These are phyloP conservation scores for Paramyrothecium sp. DNA, from an alignment of 2,329 filamentous ascomycete genomes.

Conservation along the genomic window DNA sequence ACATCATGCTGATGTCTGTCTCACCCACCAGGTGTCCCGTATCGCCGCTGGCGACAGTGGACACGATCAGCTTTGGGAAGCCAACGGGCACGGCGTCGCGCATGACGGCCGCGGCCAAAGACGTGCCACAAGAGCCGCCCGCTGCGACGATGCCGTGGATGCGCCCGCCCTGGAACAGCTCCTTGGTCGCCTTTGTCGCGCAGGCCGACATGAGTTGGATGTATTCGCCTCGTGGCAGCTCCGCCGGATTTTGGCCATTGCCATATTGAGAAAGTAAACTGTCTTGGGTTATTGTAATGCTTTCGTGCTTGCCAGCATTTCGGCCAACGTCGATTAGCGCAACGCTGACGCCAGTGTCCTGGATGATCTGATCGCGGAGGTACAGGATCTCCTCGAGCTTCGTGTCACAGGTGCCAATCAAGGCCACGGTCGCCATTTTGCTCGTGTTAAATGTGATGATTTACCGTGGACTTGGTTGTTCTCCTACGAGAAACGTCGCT, in stretches of 20 bases:
- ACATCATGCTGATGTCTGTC: conserved; percentile 68
- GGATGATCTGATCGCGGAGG: conserved; percentile 44
- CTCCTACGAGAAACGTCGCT: too few relatives aligned
- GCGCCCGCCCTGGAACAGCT: conserved; percentile 29
- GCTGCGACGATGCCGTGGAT: conserved; percentile 59
- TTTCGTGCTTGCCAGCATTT: conserved; percentile 32
- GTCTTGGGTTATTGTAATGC: conserved; percentile 45
- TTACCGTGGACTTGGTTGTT: too few relatives aligned
- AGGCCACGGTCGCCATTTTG: conserved; percentile 39
- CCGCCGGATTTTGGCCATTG: conserved; percentile 26
- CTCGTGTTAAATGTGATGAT: not conserved
- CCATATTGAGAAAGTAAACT: conserved; percentile 36
- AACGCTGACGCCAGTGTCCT: conserved; percentile 12
- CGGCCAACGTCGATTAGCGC: conserved; percentile 46
- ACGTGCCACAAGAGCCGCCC: conserved; percentile 63
- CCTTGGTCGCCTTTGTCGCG: conserved; percentile 39
- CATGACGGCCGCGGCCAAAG: conserved; percentile 61
- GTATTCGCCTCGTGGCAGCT: conserved; percentile 50
- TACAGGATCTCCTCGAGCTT: conserved; percentile 60
- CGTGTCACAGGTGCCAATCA: conserved; percentile 65
- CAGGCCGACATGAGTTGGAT: conserved; percentile 53
- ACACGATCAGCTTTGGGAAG: conserved; percentile 69
- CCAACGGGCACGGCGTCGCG: conserved; percentile 59
- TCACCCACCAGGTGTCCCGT: conserved; percentile 64
- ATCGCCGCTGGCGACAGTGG: conserved; percentile 67